Evolutionary conservation across 2,329 filamentous ascomycete species (phyloP).

Genomic region (Monilinia fructicola): DNA sequence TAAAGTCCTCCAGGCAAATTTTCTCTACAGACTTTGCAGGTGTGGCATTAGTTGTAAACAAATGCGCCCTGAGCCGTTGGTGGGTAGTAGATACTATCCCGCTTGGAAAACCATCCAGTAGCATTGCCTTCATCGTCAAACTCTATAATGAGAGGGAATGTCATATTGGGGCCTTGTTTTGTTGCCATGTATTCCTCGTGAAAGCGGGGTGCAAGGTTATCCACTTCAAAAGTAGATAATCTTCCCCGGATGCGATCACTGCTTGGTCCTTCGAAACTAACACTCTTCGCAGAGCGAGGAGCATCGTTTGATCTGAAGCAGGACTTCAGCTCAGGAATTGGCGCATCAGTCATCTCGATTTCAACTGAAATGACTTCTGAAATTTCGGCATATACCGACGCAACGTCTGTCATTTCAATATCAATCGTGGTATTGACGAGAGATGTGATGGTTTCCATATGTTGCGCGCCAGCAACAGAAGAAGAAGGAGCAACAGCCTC

Average conservation of each 20-base stretch:
- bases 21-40: background rate
- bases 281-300: conserved; percentile 17
- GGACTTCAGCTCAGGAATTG: conserved; percentile 16
- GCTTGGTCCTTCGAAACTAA: conserved; percentile 17
- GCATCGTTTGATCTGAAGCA: conserved; percentile 10
- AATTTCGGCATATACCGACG: conserved; percentile 18
- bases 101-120: conserved; percentile 13
- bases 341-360: conserved; percentile 13
- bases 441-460: conserved; percentile 4
- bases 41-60: background rate
- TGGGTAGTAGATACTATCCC: background rate
- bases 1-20: conserved; percentile 1
- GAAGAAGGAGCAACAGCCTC: background rate
- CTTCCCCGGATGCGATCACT: background rate
- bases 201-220: background rate
- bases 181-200: background rate
- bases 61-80: background rate
- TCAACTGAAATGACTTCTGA: conserved; percentile 11
- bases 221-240: background rate
- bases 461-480: conserved; percentile 22
- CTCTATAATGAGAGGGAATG: conserved; percentile 2
- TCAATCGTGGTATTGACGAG: background rate
- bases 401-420: conserved; percentile 3
- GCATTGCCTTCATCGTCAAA: background rate
- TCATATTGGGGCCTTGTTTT: background rate